A percentile compares a stretch with the other conserved stretches of the same genome.
These are phyloP conservation scores for Cryptococcus sp. DNA, from an alignment of 1,284 basidiomycete genomes.

Conservation along the genomic window DNA sequence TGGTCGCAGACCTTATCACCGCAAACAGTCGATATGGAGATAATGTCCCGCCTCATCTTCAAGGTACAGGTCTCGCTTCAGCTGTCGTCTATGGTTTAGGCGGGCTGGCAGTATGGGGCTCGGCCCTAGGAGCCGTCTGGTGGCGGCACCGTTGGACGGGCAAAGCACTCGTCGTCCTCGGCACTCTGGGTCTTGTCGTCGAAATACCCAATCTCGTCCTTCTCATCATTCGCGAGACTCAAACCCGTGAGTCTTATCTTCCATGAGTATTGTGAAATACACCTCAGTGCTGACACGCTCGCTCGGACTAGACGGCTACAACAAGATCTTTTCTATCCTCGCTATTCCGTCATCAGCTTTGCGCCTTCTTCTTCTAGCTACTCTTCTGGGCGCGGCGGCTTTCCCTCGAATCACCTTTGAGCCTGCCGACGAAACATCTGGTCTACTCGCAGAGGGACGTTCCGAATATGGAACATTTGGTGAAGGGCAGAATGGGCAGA, in stretches of 20 bases:
- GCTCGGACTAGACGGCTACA: conserved; percentile 12
- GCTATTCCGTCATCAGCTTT: conserved; percentile 36
- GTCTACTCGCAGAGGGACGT: conserved; percentile 26
- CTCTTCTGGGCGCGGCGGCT: conserved; percentile 34
- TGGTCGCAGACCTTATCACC: conserved; percentile 31
- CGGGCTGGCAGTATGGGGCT: conserved; percentile 34
- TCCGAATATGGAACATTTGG: conserved; percentile 38
- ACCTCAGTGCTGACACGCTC: no score
- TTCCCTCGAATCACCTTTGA: conserved; percentile 39
- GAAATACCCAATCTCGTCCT: conserved; percentile 44
- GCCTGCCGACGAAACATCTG: conserved; percentile 37
- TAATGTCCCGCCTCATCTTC: conserved; percentile 7
- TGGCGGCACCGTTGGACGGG: conserved; percentile 42
- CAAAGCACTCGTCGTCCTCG: conserved; percentile 30
- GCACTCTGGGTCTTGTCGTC: conserved; percentile 29
- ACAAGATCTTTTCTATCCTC: conserved; percentile 39
- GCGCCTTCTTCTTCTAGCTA: conserved; percentile 38
- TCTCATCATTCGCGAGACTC: conserved; percentile 31
- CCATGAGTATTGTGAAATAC: background rate
- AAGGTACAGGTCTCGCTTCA: conserved; percentile 17
- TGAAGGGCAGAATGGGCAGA: conserved; percentile 4
- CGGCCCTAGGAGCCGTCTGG: conserved; percentile 35
- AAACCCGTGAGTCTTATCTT: conserved; percentile 32
- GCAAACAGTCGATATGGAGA: conserved; percentile 12
- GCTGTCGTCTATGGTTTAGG: conserved; percentile 36